A percentile compares a stretch with the other conserved stretches of the same genome.
phyloP scores from a whole-genome alignment of 495 filamentous ascomycete species.

The Talaromyces thailandensis region DNA sequence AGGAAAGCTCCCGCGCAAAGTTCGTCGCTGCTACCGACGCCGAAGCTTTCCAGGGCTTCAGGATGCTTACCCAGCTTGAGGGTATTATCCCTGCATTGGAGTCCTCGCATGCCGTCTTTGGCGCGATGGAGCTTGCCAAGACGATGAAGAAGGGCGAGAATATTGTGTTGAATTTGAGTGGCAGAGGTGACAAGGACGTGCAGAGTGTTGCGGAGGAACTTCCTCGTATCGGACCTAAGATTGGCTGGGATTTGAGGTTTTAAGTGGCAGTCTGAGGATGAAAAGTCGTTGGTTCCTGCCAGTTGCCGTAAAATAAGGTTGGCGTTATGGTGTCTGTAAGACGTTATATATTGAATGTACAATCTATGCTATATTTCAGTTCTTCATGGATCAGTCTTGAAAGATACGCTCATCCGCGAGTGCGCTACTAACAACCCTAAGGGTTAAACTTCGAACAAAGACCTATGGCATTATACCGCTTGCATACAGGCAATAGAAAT shows the following conservation, averaged over 20 bases:
- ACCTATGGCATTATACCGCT: not conserved
- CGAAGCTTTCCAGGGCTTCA: constrained; percentile 85
- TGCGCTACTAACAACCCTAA: not conserved
- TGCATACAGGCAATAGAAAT: not conserved
- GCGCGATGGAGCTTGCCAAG: constrained; percentile 83
- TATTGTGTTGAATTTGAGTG: constrained; percentile 89
- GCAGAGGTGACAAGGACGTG: constrained; percentile 95
- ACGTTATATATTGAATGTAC: not conserved
- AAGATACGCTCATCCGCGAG: too few species aligned
- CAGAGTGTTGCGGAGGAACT: constrained; percentile 95
- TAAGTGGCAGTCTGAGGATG: constrained; percentile 10
- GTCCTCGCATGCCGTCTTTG: constrained; percentile 85
- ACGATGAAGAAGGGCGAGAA: constrained; percentile 81
- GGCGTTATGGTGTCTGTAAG: not conserved
- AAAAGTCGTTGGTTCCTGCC: not conserved
- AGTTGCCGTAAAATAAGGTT: not conserved
- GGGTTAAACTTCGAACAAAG: not conserved
- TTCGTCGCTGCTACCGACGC: constrained; percentile 92
- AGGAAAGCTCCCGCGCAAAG: constrained; percentile 74
- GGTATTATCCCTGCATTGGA: constrained; percentile 96
- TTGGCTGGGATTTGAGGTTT: constrained; percentile 91
- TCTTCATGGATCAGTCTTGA: not conserved
- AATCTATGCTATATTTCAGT: not conserved
- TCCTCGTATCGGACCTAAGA: constrained; percentile 78
- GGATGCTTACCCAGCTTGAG: constrained; percentile 71